phyloP scores from a whole-genome alignment of 345 rosid species.

The Eucalyptus sp. region DNA sequence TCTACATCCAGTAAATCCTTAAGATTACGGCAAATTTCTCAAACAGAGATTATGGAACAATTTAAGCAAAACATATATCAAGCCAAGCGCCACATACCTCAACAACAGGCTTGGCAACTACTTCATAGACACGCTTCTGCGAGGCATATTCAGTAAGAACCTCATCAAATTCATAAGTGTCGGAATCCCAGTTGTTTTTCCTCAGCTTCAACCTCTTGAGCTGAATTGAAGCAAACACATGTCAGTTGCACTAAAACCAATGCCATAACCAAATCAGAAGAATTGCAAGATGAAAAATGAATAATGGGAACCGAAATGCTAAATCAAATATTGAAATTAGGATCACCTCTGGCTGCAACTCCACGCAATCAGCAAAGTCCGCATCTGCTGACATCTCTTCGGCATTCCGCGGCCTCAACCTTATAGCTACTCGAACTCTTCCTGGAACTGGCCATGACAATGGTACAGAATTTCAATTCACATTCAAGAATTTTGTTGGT shows the following conservation, averaged over 20 bases:
- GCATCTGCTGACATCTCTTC: conserved; percentile 91
- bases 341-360: conserved; percentile 86
- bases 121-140: conserved; percentile 93
- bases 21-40: background rate
- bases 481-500: background rate
- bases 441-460: conserved; percentile 50
- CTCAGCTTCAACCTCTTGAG: conserved; percentile 92
- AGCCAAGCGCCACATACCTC: conserved; percentile 40
- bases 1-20: background rate
- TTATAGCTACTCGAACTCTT: conserved; percentile 92
- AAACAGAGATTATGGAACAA: background rate
- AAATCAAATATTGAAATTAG: background rate
- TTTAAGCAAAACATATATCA: background rate
- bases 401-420: conserved; percentile 80
- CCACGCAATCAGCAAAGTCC: conserved; percentile 97
- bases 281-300: background rate
- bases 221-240: conserved; percentile 18
- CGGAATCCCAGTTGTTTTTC: conserved; percentile 96
- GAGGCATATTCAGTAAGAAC: conserved; percentile 94
- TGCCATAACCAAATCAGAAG: background rate
- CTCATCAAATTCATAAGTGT: conserved; percentile 94
- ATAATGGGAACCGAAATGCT: background rate
- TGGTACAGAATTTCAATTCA: background rate
- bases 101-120: conserved; percentile 97
- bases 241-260: background rate